A percentile compares a stretch with the other conserved stretches of the same genome.
Conservation (phyloP, 306 rosid species). For the Quercus dentata region DNA sequence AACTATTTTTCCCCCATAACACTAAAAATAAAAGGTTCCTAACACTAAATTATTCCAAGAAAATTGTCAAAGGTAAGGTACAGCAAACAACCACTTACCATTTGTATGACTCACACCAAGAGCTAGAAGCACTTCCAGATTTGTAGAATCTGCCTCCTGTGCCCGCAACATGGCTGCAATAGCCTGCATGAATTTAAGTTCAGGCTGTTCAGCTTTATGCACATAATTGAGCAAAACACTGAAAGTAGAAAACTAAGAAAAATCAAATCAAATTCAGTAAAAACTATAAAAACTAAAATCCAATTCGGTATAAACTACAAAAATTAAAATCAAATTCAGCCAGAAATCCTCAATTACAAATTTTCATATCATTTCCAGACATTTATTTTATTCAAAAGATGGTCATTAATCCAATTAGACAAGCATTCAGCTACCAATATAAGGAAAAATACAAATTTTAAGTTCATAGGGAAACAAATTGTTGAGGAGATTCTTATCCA, state of each 20-base stretch:
- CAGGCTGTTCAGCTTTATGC: conserved; percentile 17
- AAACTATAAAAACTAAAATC: background rate
- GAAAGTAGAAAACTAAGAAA: background rate
- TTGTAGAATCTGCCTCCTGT: conserved; percentile 90
- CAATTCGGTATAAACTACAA: background rate
- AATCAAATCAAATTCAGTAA: background rate
- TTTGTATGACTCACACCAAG: conserved; percentile 99
- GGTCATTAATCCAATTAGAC: background rate
- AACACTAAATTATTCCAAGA: background rate
- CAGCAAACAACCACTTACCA: conserved; percentile 55
- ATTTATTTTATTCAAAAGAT: background rate
- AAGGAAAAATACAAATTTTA: background rate
- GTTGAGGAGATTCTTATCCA: background rate
- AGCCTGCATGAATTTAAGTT: conserved; percentile 52
- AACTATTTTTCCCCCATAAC: background rate
- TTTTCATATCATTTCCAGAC: background rate
- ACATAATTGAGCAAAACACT: background rate
- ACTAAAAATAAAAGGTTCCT: background rate
- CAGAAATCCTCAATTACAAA: background rate
- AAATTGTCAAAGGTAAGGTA: background rate
- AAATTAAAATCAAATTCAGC: background rate
- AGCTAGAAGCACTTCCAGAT: conserved; percentile 98
- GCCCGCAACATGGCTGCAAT: conserved; percentile 99
- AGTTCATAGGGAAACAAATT: background rate
- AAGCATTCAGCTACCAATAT: background rate